phyloP scores from a whole-genome alignment of 1,139 yeast genomes.

The Kurtzmaniella natalensis region DNA sequence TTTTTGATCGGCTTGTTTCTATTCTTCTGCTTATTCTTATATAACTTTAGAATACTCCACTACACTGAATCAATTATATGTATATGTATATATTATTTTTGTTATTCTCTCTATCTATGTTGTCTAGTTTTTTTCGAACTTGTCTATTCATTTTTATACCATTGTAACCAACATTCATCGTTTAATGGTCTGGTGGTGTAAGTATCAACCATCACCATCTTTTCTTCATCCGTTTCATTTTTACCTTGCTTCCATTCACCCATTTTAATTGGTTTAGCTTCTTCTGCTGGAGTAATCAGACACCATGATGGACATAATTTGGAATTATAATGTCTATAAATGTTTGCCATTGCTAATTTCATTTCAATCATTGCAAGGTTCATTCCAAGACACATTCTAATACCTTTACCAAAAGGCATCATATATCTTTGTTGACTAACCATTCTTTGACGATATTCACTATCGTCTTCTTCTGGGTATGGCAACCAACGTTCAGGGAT shows the following conservation, averaged over 20 bases:
- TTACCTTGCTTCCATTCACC: slow-evolving; percentile 18
- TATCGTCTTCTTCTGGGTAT: slow-evolving; percentile 26
- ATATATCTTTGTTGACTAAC: slow-evolving; percentile 48
- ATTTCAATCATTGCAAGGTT: slow-evolving; percentile 64
- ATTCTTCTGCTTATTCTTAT: no score
- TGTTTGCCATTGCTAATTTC: slow-evolving; percentile 51
- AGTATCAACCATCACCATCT: slow-evolving; percentile 49
- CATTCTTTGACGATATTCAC: slow-evolving; percentile 32
- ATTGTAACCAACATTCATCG: slow-evolving; percentile 51
- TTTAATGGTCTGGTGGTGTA: slow-evolving; percentile 48
- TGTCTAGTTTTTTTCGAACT: background rate
- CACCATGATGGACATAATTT: slow-evolving; percentile 44
- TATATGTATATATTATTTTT: no score
- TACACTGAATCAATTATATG: no score
- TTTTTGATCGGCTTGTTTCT: no score
- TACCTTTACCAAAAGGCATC: slow-evolving; percentile 71
- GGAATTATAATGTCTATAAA: slow-evolving; percentile 46
- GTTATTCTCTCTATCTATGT: no score
- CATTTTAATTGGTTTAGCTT: slow-evolving; percentile 19
- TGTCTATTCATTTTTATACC: slow-evolving; percentile 17
- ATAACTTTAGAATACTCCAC: no score
- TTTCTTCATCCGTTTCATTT: slow-evolving; percentile 33
- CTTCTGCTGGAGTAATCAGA: slow-evolving; percentile 15
- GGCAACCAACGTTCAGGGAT: slow-evolving; percentile 62
- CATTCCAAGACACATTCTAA: slow-evolving; percentile 75